Percentiles rank a stretch among this genome's conserved stretches.
These are phyloP conservation scores for Didymella sp. DNA, from an alignment of 2,329 filamentous ascomycete genomes.

Conservation along the genomic window DNA sequence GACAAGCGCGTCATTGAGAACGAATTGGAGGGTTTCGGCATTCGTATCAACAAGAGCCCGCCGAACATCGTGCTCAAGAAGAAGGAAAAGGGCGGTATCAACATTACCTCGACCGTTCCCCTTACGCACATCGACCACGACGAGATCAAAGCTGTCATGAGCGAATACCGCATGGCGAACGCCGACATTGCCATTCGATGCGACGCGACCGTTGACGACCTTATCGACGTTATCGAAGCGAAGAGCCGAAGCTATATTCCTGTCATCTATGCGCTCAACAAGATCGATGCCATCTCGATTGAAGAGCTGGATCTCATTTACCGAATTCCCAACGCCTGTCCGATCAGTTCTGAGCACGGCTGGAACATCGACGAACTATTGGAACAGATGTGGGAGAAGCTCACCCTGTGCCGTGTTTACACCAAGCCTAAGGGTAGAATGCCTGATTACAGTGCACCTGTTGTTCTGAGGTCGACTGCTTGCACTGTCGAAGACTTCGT, in stretches of 20 bases:
- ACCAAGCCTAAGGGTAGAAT: conserved; percentile 96
- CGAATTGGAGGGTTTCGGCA: conserved; percentile 96
- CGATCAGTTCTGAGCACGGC: conserved; percentile 91
- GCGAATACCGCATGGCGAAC: conserved; percentile 94
- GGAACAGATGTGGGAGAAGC: conserved; percentile 98
- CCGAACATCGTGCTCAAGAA: conserved; percentile 99
- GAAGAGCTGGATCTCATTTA: conserved; percentile 97
- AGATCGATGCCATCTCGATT: conserved; percentile 97
- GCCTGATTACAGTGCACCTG: conserved; percentile 90
- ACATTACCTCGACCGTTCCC: conserved; percentile 92
- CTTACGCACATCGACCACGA: conserved; percentile 92
- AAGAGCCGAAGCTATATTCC: conserved; percentile 96
- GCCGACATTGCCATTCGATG: conserved; percentile 98
- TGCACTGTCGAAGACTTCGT: conserved; percentile 98
- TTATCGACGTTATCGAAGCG: conserved; percentile 95
- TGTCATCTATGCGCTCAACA: conserved; percentile 99
- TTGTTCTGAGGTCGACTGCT: conserved; percentile 81
- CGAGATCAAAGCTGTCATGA: conserved; percentile 98
- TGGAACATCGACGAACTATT: conserved; percentile 98
- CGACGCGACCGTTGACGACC: conserved; percentile 94
- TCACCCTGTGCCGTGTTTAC: conserved; percentile 90
- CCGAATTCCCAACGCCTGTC: conserved; percentile 94
- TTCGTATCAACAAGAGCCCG: conserved; percentile 94
- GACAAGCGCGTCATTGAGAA: conserved; percentile 96
- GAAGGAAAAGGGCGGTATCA: conserved; percentile 98